Base-by-base conservation (phyloP, 2,329 filamentous ascomycete species). In the Didymosphaeria variabile region DNA sequence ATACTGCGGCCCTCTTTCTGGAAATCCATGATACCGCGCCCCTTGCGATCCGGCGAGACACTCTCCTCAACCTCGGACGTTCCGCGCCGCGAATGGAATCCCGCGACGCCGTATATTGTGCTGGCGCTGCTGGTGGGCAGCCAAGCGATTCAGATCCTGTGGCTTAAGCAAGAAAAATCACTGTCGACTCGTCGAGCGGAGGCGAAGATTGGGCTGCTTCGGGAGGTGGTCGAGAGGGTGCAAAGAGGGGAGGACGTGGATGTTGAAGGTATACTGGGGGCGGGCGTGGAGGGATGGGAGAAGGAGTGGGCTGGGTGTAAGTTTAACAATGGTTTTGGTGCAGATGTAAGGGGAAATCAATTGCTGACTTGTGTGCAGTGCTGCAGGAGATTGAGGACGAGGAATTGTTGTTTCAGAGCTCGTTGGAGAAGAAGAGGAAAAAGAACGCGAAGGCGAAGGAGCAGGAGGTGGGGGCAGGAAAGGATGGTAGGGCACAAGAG, bases 111-210 rank as follows among this genome's bases (percentile, higher is more conserved):
- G 61, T 94, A 91, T 79, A 88, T 94, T 60, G 73, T 87, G 60
- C 76, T 88, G 2, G 83, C 91, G 6, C 83, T 93, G 44, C 85
- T 98, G 65, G 94, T 98, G 66, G 96, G 96, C 4, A 97, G 93
- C 63, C 97, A 97, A 84, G 92, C 94, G 15, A 97, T 99, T 70
- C 92, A 97, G 72, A 91, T 95, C 85, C 90, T 99, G 72, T 85
- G 89, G 38, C 77, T 98, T 70, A 90, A 90, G 70, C 91, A 91
- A 69, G 90, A 94, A 54, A 91, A 89, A 72, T 84, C 85, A 34
- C 87, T 89, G 10, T 94, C 91, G 70, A 87, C 85, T 72, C 88
- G 94, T 54, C 88, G 89, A 67, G 90, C 93, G 5, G 91, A 97
- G 68, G 88, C 91, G 7, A 90, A 91, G 74, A 91, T 99, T 64